Evolutionary conservation across 75 land plant genomes (phyloP).

Genomic region (Sequoia sempervirens): DNA sequence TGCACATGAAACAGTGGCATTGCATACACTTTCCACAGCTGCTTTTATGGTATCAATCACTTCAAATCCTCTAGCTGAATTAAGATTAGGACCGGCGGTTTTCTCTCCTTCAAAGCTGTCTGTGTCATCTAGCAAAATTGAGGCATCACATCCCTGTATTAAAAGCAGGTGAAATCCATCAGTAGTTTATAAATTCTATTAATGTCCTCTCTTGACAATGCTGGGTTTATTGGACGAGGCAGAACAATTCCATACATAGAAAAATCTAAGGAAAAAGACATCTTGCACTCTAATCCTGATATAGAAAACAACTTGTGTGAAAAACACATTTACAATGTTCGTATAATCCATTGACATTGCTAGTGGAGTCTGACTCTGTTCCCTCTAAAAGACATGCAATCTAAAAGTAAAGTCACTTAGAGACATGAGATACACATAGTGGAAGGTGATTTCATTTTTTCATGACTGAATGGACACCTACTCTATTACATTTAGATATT

Average conservation of each 20-base stretch:
- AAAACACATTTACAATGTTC: too few species aligned
- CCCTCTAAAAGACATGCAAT: too few species aligned
- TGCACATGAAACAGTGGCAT: constrained; percentile 17
- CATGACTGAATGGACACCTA: too few species aligned
- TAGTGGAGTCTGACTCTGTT: too few species aligned
- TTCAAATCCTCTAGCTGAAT: constrained; percentile 16
- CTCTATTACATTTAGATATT: too few species aligned
- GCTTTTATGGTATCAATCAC: constrained; percentile 15
- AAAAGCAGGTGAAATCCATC: background rate
- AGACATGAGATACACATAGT: too few species aligned
- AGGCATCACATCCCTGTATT: constrained; percentile 19
- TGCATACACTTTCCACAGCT: constrained; percentile 11
- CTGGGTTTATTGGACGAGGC: background rate
- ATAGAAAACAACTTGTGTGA: too few species aligned
- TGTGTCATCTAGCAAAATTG: constrained; percentile 23
- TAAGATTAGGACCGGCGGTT: constrained; percentile 11
- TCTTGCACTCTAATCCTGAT: background rate
- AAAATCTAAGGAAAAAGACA: too few species aligned
- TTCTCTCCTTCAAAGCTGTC: constrained; percentile 15
- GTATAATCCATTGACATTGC: too few species aligned
- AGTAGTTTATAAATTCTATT: background rate
- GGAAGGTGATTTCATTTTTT: too few species aligned
- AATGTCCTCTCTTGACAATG: background rate
- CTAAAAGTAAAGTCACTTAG: too few species aligned
- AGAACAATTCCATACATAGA: background rate